Evolutionary conservation across 208 protist species (phyloP), one percentile per base, ranked within the genome.

Genomic region (Porcisia hertigi): DNA sequence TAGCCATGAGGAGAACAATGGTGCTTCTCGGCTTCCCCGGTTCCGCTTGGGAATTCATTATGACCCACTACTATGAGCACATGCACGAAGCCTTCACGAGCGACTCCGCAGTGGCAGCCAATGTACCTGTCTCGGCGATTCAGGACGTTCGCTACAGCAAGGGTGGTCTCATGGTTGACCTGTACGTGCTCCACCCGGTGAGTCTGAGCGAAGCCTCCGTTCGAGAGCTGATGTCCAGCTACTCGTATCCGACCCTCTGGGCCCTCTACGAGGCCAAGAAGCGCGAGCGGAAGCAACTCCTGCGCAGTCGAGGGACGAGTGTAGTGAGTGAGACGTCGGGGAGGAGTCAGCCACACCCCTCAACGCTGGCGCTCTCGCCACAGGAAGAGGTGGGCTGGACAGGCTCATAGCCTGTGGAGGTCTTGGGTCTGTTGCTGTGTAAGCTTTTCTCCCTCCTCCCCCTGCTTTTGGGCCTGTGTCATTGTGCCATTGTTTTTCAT

Each of bases 11-110:
- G 45, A 82, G 73, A 73, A 82, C 78, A 39, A 77, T 77, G 67
- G 78, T 82, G 66, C 78, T 82, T 12, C 72, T 82, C 2, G 73
- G 78, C 53, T 82, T 82, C 16, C 78, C 78, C 18, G 78, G 78
- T 7, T 82, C 78, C 20, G 71, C 72, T 8, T 82, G 78, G 78
- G 78, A 76, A 66, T 77, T 69, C 67, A 71, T 82, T 41, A 77
- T 82, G 73, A 77, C 65, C 1, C 57, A 77, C 60, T 73, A 82
- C 73, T 82, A 82, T 67, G 78, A 82, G 78, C 34, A 55, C 23
- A 82, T 82, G 78, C 78, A 77, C 30, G 78, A 76, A 34, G 78
- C 78, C 25, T 82, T 82, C 69, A 53, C 72, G 18, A 77, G 36
- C 18, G 78, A 82, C 67, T 73, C 78, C 30, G 53, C 78, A 0